Evolutionary conservation across 148 eudicot species (phyloP), one percentile per base, ranked within the genome.

Genomic region (Rhododendron vialii): DNA sequence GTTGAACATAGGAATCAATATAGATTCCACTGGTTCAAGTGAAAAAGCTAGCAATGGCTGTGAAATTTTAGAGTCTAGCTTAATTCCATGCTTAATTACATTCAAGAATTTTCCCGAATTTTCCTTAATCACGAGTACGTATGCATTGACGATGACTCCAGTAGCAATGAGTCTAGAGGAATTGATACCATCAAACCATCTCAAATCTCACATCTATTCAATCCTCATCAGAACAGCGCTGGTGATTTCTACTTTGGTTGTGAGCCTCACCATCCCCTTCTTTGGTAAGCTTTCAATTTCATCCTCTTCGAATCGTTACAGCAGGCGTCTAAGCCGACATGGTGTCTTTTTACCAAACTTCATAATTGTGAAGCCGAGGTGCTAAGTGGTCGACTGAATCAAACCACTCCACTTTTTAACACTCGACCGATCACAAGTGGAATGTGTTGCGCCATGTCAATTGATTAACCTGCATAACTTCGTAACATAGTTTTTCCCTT

Each of bases 151-250:
- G 73, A 90, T 96, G 90, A 89, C 96, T 36, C 99, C 99, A 0
- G 98, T 96, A 55, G 99, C 99, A n/a, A 90, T 95, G 98, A 84
- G 98, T 90, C 90, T 96, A 43, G 99, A 96, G 94, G 99, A 96
- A 88, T 81, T 96, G 94, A 89, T 95, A 85, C 99, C 99, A 48
- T 87, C 96, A 47, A 87, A 88, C 83, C 93, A 89, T 84, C 84
- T 48, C 51, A 89, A 95, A 85, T 92, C 92, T 85, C 91, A 87
- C 78, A 78, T 91, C 28, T 95, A 93, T 85, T 83, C 95, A 1
- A 89, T 96, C 84, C 93, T 95, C 88, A 95, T 96, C 38, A 91
- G 99, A 90, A 94, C 98, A 17, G 93, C 94, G 55, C 85, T 96
- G 81, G 98, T 95, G 86, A 79, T 96, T 82, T 96, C 99, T 22